Evolutionary conservation across 2,329 filamentous ascomycete species (phyloP), one percentile per base, ranked within the genome.

Genomic region (Ophiostoma novo-ulmi): DNA sequence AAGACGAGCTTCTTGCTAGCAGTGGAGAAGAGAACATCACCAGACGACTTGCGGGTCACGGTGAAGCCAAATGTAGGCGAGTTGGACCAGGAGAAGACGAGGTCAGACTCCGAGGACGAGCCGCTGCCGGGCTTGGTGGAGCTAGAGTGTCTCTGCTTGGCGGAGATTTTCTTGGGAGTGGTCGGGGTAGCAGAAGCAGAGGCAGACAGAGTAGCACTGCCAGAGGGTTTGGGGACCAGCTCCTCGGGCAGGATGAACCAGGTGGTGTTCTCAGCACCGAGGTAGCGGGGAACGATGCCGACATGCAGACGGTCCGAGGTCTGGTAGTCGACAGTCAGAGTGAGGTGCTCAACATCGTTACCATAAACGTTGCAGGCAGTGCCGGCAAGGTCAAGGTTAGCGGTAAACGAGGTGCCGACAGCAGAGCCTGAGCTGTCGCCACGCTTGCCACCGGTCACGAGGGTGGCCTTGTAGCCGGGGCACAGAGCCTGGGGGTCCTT

Each of bases 311-410:
- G 84, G 74, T 91, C 86, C 14, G 39, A 26, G 22, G 44, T 67
- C 70, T 74, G 72, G 8, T 71, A 55, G 75, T 89, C 86, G 14
- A 95, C 89, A 3, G 87, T 84, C 41, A 96, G 80, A 48, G 83
- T 85, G 67, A 96, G 81, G 5, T 84, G 81, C 35, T 88, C 83
- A 38, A 96, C 81, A 76, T 96, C 93, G 8, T 84, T 89, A 0
- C 93, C 92, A 74, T 94, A 96, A 31, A 88, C 85, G 78, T 94
- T 91, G 81, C 92, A 95, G 6, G 89, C 83, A 11, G 82, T 76
- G 0, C 91, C 92, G 8, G 90, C 90, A 13, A 96, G 84, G 2
- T 80, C 84, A 67, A 97, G 82, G 73, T 90, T 85, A 1, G 92
- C 93, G 0, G 86, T 91, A 69, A 95, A 80, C 87, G 80, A 41